Conservation (phyloP, 2,329 filamentous ascomycete species). For the Phyllosticta citribraziliensis region DNA sequence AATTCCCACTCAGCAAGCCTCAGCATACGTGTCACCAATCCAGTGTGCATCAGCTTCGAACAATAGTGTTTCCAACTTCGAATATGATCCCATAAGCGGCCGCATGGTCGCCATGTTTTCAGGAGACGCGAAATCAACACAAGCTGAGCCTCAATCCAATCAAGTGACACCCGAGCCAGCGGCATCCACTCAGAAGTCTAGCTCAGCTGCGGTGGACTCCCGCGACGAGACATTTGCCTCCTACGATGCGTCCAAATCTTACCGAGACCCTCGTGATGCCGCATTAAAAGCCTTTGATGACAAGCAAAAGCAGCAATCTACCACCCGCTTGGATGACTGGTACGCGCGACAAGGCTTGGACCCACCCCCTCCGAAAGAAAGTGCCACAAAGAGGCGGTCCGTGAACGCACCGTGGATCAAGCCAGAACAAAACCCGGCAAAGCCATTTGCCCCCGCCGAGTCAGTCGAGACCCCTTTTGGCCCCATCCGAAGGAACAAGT, state of each 20-base stretch:
- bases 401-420: neutral
- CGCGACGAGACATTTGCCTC: constrained; percentile 11
- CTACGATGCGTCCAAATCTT: neutral
- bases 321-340: neutral
- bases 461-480: neutral
- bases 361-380: neutral
- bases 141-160: neutral
- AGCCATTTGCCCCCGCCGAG: neutral
- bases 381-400: neutral
- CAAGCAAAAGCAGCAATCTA: neutral
- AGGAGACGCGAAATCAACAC: neutral
- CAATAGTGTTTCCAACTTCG: neutral
- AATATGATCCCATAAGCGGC: constrained; percentile 29
- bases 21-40: neutral
- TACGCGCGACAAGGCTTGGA: neutral
- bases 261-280: constrained; percentile 4
- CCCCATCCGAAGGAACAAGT: neutral
- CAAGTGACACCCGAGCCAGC: neutral
- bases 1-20: neutral
- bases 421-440: neutral
- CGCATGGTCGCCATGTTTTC: constrained; percentile 23
- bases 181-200: neutral
- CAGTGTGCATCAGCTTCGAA: neutral
- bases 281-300: constrained; percentile 1
- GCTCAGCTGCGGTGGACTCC: constrained; percentile 10